Conservation (phyloP, 768 basidiomycete genomes). For the Pholiota molesta region DNA sequence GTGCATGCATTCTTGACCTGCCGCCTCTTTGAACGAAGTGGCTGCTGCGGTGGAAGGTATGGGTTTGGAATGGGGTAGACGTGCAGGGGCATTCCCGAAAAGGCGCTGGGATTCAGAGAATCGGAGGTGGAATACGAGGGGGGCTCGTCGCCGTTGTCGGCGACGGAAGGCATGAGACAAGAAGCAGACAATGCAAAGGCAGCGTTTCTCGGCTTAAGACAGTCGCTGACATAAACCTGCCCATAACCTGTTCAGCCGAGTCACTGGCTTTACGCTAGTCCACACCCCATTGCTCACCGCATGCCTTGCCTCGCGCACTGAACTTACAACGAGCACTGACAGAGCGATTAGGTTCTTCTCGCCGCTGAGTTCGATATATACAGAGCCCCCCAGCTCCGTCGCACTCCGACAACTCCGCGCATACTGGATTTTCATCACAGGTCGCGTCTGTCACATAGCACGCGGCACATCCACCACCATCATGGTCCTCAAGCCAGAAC, state of each 20-base stretch:
- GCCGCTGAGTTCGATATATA: conserved; percentile 15
- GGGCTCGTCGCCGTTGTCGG: conserved; percentile 33
- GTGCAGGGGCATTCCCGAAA: conserved; percentile 62
- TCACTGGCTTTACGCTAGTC: conserved; percentile 15
- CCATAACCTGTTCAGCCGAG: conserved; percentile 20
- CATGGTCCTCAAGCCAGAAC: conserved; percentile 30
- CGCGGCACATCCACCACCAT: conserved; percentile 13
- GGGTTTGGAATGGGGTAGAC: conserved; percentile 70
- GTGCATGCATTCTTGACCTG: conserved; percentile 94
- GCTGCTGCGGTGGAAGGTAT: conserved; percentile 38
- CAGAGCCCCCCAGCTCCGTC: conserved; percentile 5
- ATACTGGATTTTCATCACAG: conserved; percentile 12
- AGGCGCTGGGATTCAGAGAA: conserved; percentile 42
- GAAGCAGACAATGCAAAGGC: conserved; percentile 20
- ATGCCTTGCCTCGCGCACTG: conserved; percentile 11
- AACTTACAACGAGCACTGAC: conserved; percentile 10
- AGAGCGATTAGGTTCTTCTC: conserved; percentile 1
- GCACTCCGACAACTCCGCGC: conserved; percentile 25
- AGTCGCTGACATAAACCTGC: conserved; percentile 23
- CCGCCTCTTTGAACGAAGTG: conserved; percentile 73
- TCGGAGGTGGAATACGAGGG: conserved; percentile 39
- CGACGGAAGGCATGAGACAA: conserved; percentile 36
- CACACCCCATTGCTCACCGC: conserved; percentile 16
- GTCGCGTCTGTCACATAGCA: conserved; percentile 26
- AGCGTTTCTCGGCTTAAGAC: conserved; percentile 21